Conservation (phyloP, 2,329 filamentous ascomycete species). For the Ilyonectria robusta region DNA sequence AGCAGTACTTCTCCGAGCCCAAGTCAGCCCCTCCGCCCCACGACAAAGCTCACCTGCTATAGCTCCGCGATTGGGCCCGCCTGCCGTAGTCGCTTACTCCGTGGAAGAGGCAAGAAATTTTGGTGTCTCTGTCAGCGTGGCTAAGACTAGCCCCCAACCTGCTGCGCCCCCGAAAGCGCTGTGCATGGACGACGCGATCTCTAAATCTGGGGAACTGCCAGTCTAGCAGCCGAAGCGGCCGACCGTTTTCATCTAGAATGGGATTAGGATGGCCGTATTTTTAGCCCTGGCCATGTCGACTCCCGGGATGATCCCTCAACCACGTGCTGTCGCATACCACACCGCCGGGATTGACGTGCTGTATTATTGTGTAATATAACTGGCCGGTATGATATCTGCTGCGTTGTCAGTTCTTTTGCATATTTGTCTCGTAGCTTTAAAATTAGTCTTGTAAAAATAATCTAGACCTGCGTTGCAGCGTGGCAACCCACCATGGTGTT, state of each 20-base stretch:
- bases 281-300: conserved; percentile 9
- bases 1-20: conserved; percentile 2
- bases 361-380: neutral
- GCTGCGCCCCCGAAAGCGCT: conserved; percentile 20
- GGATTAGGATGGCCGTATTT: conserved; percentile 16
- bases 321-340: conserved; percentile 15
- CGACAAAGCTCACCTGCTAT: neutral
- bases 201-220: conserved; percentile 25
- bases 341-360: neutral
- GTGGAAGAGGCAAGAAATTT: neutral
- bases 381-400: neutral
- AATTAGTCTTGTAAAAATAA: neutral
- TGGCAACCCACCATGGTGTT: neutral
- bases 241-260: conserved; percentile 3
- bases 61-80: conserved; percentile 11
- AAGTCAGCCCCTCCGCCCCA: conserved; percentile 23
- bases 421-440: neutral
- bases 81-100: conserved; percentile 11
- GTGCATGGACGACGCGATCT: conserved; percentile 10
- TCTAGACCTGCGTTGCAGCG: neutral
- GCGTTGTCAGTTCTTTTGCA: neutral
- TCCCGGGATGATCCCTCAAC: conserved; percentile 15
- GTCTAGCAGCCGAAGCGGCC: conserved; percentile 16
- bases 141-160: conserved; percentile 23
- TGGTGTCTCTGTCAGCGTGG: conserved; percentile 22